A percentile compares a stretch with the other conserved stretches of the same genome.
These are phyloP conservation scores for Populus nigra DNA, from an alignment of 345 rosid genomes.

Conservation along the genomic window DNA sequence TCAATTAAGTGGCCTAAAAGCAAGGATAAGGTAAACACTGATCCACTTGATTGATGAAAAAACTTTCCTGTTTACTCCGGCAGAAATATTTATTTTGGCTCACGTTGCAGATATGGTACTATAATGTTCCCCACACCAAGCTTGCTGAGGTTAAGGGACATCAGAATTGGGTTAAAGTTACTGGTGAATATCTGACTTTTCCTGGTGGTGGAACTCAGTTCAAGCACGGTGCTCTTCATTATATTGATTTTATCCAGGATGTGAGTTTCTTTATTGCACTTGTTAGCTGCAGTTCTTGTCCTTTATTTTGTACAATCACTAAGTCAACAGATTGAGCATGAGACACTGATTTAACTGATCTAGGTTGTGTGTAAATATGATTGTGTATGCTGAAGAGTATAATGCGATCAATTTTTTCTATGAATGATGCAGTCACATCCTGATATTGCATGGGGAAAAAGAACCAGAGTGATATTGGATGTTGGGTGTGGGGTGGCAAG, in stretches of 20 bases:
- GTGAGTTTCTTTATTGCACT: constrained; percentile 26
- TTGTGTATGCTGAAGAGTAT: constrained; percentile 15
- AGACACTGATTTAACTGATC: not conserved
- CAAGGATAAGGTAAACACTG: constrained; percentile 70
- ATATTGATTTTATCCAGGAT: not conserved
- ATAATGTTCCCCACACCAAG: constrained; percentile 88
- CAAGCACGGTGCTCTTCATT: constrained; percentile 1
- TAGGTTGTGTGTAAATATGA: not conserved
- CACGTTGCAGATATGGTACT: constrained; percentile 76
- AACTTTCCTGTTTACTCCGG: constrained; percentile 1
- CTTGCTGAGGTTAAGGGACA: constrained; percentile 90
- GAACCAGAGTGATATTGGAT: constrained; percentile 78
- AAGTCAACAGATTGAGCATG: not conserved
- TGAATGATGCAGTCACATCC: constrained; percentile 64
- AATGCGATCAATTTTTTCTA: not conserved
- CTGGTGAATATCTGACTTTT: constrained; percentile 87
- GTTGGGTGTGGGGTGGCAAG: constrained; percentile 99
- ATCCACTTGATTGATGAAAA: constrained; percentile 7
- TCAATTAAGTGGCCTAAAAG: constrained; percentile 91
- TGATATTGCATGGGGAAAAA: constrained; percentile 82
- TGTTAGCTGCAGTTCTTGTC: constrained; percentile 94
- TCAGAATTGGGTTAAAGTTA: constrained; percentile 93
- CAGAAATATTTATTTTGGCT: constrained; percentile 15
- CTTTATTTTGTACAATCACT: constrained; percentile 34
- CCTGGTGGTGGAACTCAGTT: constrained; percentile 47